phyloP scores from a whole-genome alignment of 176 grass and related monocot species.

The Oryza meyeriana region DNA sequence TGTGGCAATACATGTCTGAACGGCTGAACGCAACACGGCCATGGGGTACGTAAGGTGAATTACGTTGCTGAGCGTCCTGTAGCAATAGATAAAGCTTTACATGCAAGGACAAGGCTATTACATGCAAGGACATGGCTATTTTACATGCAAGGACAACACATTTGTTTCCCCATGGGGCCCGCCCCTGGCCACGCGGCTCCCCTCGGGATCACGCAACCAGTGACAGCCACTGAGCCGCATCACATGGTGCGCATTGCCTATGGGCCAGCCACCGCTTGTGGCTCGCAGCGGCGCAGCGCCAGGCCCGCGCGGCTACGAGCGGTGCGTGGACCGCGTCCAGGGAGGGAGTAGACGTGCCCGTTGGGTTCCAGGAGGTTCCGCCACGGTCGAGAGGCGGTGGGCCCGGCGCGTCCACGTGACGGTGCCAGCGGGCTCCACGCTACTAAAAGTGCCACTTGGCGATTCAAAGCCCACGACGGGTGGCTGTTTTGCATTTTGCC shows the following conservation, averaged over 20 bases:
- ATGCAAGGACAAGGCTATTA: conserved; percentile 1
- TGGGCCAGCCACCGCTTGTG: neutral
- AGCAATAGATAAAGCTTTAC: neutral
- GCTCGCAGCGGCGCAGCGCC: neutral
- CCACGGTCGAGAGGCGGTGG: neutral
- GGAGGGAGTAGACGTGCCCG: neutral
- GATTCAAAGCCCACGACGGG: neutral
- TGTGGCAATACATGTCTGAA: neutral
- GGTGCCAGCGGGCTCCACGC: neutral
- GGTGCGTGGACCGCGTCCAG: conserved; percentile 31
- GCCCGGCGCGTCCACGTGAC: conserved; percentile 26
- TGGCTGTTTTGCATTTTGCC: neutral
- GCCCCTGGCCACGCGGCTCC: neutral
- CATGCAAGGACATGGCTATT: neutral
- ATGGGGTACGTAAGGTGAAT: no score
- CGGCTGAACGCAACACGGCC: no score
- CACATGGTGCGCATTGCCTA: conserved; percentile 22
- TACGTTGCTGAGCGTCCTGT: neutral
- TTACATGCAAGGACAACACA: neutral
- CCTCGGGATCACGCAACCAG: neutral
- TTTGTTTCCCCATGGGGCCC: neutral
- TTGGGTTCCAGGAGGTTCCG: conserved; percentile 20
- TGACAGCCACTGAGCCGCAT: neutral
- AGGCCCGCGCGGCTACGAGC: neutral
- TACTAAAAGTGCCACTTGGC: conserved; percentile 7